Evolutionary conservation across 2,329 filamentous ascomycete genomes (phyloP), one percentile per base, ranked within the genome.

Genomic region (Bipolaris gigantea): DNA sequence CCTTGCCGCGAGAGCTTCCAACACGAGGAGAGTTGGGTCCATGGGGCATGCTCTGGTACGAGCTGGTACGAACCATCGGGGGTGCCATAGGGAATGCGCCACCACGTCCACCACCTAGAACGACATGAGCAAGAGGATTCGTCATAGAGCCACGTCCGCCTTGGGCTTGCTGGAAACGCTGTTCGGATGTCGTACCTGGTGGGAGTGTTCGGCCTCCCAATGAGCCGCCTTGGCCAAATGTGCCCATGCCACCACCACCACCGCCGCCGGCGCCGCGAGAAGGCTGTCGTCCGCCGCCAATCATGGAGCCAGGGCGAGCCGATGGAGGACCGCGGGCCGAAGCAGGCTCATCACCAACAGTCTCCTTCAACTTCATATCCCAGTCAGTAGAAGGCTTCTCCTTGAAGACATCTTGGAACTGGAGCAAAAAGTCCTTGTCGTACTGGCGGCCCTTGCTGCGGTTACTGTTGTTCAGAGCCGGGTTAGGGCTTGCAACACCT

Each of bases 371-470:
- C 70, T 94, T 92, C 62, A 88, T 83, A 71, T 95, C 89, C 85
- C 96, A 99, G 71, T 97, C 93, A 39, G 92, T 76, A 0, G 92
- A 96, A 13, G 94, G 94, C 78, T 97, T 95, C 80, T 99, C 94
- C 59, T 91, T 95, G 79, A 97, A 99, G 18, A 96, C 91, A 66
- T 85, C 85, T 78, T 97, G 90, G 82, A 99, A 99, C 73, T 99
- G 94, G 27, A 99, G 82, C 77, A 99, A 80, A 81, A 99, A 99
- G 66, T 89, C 88, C 68, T 92, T 90, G 77, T 97, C 92, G 76
- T 99, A 99, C 75, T 95, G 92, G 80, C 95, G 96, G 38, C 86
- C 88, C 74, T 86, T 89, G 58, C 85, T 86, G 79, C 92, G 93
- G 75, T 89, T 90, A 32, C 85, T 82, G 25, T 90, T 89, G 75